Base-by-base conservation (phyloP, 805 yeast species). In the Myxozyma neotropica region DNA sequence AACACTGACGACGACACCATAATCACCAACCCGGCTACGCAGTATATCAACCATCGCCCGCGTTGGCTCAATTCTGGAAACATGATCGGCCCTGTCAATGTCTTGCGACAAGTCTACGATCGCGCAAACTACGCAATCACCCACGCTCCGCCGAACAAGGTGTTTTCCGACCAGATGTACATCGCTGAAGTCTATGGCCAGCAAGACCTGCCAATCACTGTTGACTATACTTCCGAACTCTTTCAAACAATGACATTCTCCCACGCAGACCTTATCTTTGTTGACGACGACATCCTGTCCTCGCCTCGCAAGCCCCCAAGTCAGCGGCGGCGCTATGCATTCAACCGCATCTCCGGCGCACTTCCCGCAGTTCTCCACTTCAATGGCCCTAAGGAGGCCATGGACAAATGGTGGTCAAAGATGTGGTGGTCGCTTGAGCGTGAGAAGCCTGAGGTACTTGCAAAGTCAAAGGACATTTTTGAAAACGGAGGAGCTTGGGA, bases 211-310 rank as follows among this genome's bases (percentile, higher is more conserved):
- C 43, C 45, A 31, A 53, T 63, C 61, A 38, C 58, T 5, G 59
- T 63, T n/a, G 66, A 63, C 45, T 61, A 35, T 52, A 33, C 33
- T 21, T 61, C 65, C 4, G 54, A 55, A 8, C 48, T 63, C 21
- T 63, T 63, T 46, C 66, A 63, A 53, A 60, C 66, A 38, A 61
- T 63, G 66, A 61, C 65, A 2, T 63, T 61, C 55, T 60, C 66
- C 23, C 64, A 59, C 45, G 43, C 17, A 19, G 66, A 63, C 44
- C 29, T 63, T 31, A 49, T 53, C 24, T 63, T 60, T 36, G 15
- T 63, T 29, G 57, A 52, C 13, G 66, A 61, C 40, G 66, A 60
- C 39, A 23, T 45, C 38, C 17, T 53, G 36, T n/a, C 52, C 12
- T 51, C 53, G 17, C 66, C 65, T 31, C 50, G 65, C 29, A 59